Base-by-base conservation (phyloP, 768 basidiomycete genomes). In the Rossbeevera mucosa region DNA sequence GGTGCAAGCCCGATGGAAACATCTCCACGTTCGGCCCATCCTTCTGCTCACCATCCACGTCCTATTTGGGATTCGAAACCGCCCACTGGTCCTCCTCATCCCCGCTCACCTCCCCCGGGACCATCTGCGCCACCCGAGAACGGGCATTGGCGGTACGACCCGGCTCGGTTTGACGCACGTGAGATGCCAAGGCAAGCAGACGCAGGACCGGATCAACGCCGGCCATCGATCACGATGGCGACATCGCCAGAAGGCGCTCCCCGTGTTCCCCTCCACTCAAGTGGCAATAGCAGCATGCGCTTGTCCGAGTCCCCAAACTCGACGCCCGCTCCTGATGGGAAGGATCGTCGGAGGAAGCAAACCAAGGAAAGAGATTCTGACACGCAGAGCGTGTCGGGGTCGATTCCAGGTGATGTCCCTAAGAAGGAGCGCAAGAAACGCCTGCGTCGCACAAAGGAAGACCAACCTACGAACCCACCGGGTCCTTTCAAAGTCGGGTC, bases 61-160 rank as follows among this genome's bases (percentile, higher is more conserved):
- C 63, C 76, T 7, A 80, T 82, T 60, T 87, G 85, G 85, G 86
- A 87, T 14, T 68, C 77, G 28, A 84, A 82, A 62, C 80, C 79
- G 3, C 65, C 73, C 1, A 52, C 63, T 11, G 64, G 66, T 25
- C 67, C 64, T 3, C 56, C 63, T 40, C 67, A 59, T 3, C 59
- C 63, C 24, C 69, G 65, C 12, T 64, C 72, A 2, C 68, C 70
- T 48, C 71, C 71, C 8, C 60, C 70, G 4, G 70, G 69, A 40
- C 68, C 68, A 12, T 62, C 67, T 5, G 67, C 66, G 9, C 72
- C 71, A 26, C 71, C 72, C 11, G 81, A 81, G 47, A 72, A 65
- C 24, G 61, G 75, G 0, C 71, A 67, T 14, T 74, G 81, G 57
- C 75, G 86, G 16, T 88, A 88, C 56, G 86, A 88, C 59, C 84